Base-by-base conservation (phyloP, 2,329 filamentous ascomycete species). In the Aureobasidium lini region DNA sequence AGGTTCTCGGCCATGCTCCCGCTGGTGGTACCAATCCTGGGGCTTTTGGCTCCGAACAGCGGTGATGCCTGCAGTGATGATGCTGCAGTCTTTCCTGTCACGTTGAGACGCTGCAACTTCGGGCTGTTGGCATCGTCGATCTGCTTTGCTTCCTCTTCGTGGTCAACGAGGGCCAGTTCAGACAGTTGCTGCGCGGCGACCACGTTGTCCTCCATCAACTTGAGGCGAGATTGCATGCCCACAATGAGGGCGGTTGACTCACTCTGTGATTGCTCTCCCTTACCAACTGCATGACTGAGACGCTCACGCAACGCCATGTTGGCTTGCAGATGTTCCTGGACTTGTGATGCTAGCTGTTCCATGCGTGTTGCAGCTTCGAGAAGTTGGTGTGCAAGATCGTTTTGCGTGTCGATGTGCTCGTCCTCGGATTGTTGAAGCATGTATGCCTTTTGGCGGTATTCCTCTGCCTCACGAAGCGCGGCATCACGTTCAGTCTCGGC, bases 201-300 rank as follows among this genome's bases (percentile, higher is more conserved):
- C 23, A 99, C 83, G 66, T 87, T 84, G 62, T 97, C 92, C 71
- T 97, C 94, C 53, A 96, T 84, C 15, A 78, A 75, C 67, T 88
- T 90, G 60, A 99, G 85, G 60, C 86, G 87, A 62, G 82, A 82
- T 71, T 97, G 92, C 71, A 97, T 84, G 58, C 85, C 81, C 60
- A 89, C 89, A 70, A 99, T 96, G 67, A 89, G 88, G 56, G 84
- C 81, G 13, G 88, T 88, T 63, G 91, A 95, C 61, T 85, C 77
- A 68, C 86, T 86, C 71, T 95, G 92, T 66, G 94, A 90, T 34
- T 81, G 80, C 67, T 97, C 93, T 60, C 93, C 92, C 63, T 90
- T 88, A 56, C 84, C 79, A 39, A 97, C 89, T 1, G 92, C 90
- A 18, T 89, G 83, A 6, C 86, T 79, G 2, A 99, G 84, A 43